phyloP scores from a whole-genome alignment of 805 yeast species.

The Candida nonsorbophila region DNA sequence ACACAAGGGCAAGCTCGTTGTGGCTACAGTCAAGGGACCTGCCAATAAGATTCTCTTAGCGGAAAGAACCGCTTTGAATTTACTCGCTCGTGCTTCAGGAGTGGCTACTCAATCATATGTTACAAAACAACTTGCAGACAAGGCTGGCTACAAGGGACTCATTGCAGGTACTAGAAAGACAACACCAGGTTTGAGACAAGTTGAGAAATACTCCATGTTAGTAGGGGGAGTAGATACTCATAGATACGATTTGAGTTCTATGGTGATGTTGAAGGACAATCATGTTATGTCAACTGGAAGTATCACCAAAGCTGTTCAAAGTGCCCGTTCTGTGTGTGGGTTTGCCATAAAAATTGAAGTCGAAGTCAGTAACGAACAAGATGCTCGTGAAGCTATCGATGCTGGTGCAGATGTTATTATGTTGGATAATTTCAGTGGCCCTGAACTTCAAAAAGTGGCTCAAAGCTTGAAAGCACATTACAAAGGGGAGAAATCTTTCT shows the following conservation, averaged over 20 bases:
- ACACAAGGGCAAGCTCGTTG: slow-evolving; percentile 51
- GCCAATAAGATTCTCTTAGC: slow-evolving; percentile 75
- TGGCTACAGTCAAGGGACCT: slow-evolving; percentile 76
- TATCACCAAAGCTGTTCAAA: slow-evolving; percentile 73
- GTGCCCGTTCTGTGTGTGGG: slow-evolving; percentile 80
- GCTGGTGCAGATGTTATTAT: slow-evolving; percentile 96
- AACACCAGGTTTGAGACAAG: slow-evolving; percentile 87
- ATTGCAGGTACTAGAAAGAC: slow-evolving; percentile 97
- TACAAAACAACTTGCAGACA: slow-evolving; percentile 56
- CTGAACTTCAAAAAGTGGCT: slow-evolving; percentile 62
- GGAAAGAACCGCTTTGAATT: slow-evolving; percentile 81
- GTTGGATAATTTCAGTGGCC: slow-evolving; percentile 83
- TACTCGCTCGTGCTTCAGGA: slow-evolving; percentile 80
- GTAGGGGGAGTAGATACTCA: slow-evolving; percentile 95
- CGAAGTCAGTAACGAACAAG: slow-evolving; percentile 79
- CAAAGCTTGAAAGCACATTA: slow-evolving; percentile 53
- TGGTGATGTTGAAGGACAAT: slow-evolving; percentile 96
- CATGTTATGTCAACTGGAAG: slow-evolving; percentile 93
- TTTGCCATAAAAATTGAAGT: slow-evolving; percentile 89
- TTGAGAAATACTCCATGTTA: slow-evolving; percentile 91
- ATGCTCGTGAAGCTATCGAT: slow-evolving; percentile 86
- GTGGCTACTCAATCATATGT: slow-evolving; percentile 70
- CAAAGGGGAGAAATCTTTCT: slow-evolving; percentile 44
- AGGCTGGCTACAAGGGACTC: slow-evolving; percentile 68
- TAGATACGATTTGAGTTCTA: slow-evolving; percentile 82